A percentile compares a stretch with the other conserved stretches of the same genome.
Evolutionary conservation across 2,329 filamentous ascomycete species (phyloP).

Genomic region (Cladosporium sp.): DNA sequence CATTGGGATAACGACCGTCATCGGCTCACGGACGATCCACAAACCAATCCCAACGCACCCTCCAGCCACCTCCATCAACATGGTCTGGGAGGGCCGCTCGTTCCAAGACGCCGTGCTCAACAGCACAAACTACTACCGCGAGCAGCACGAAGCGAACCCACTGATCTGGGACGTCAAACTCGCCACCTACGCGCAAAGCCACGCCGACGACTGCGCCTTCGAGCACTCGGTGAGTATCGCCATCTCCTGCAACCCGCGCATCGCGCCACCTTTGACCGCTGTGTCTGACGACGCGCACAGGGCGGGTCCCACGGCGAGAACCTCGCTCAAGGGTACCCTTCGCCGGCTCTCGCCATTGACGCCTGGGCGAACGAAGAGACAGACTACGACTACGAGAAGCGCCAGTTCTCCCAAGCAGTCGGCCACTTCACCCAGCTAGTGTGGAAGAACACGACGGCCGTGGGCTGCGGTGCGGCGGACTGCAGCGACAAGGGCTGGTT

Average conservation of each 20-base stretch:
- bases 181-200: slow-evolving; percentile 26
- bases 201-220: slow-evolving; percentile 27
- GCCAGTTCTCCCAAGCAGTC: slow-evolving; percentile 23
- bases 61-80: slow-evolving; percentile 10
- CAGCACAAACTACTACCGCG: slow-evolving; percentile 30
- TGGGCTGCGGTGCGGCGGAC: slow-evolving; percentile 26
- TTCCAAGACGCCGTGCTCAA: slow-evolving; percentile 25
- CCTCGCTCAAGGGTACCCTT: slow-evolving; percentile 25
- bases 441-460: slow-evolving; percentile 28
- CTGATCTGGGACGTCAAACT: slow-evolving; percentile 27
- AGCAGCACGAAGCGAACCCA: slow-evolving; percentile 19
- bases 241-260: neutral
- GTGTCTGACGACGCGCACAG: slow-evolving; percentile 14
- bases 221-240: slow-evolving; percentile 25
- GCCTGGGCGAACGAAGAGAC: slow-evolving; percentile 30
- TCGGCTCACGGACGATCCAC: neutral
- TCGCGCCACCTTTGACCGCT: neutral
- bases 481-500: slow-evolving; percentile 26
- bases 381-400: slow-evolving; percentile 25
- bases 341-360: slow-evolving; percentile 24
- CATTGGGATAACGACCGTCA: slow-evolving; percentile 1
- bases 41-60: slow-evolving; percentile 1
- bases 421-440: slow-evolving; percentile 34
- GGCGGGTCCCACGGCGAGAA: slow-evolving; percentile 32
- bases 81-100: slow-evolving; percentile 16